Conservation (phyloP, 1,139 yeast genomes). For the Pichia sp. region DNA sequence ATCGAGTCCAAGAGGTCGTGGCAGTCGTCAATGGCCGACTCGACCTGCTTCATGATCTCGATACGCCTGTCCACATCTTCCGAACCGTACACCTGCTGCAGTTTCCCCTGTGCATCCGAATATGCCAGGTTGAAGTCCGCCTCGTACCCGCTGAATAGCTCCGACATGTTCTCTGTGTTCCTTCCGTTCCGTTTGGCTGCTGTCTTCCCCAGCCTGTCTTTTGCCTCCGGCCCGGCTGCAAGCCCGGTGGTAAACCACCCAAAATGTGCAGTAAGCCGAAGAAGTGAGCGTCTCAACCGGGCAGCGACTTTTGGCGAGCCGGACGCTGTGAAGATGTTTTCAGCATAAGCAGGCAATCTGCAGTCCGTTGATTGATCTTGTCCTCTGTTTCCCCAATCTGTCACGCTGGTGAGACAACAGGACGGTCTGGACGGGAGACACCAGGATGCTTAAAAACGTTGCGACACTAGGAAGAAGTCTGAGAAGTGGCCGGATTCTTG, state of each 20-base stretch:
- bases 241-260: background rate
- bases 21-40: conserved; percentile 70
- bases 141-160: conserved; percentile 64
- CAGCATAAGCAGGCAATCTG: background rate
- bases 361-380: too few species aligned
- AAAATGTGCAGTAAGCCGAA: background rate
- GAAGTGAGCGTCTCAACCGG: background rate
- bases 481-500: background rate
- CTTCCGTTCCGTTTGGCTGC: background rate
- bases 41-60: conserved; percentile 53
- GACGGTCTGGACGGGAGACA: background rate
- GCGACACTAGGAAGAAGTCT: conserved; percentile 2
- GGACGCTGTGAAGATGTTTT: background rate
- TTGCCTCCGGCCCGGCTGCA: background rate
- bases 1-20: conserved; percentile 77
- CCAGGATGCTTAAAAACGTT: conserved; percentile 5
- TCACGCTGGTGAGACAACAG: background rate
- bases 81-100: conserved; percentile 52
- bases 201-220: background rate
- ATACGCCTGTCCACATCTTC: conserved; percentile 52
- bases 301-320: background rate
- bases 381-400: too few species aligned
- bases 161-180: conserved; percentile 41
- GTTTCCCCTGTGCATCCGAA: conserved; percentile 64
- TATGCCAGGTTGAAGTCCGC: conserved; percentile 69